Conservation (phyloP, 2,329 filamentous ascomycete species). For the Clonostachys rhizophaga region DNA sequence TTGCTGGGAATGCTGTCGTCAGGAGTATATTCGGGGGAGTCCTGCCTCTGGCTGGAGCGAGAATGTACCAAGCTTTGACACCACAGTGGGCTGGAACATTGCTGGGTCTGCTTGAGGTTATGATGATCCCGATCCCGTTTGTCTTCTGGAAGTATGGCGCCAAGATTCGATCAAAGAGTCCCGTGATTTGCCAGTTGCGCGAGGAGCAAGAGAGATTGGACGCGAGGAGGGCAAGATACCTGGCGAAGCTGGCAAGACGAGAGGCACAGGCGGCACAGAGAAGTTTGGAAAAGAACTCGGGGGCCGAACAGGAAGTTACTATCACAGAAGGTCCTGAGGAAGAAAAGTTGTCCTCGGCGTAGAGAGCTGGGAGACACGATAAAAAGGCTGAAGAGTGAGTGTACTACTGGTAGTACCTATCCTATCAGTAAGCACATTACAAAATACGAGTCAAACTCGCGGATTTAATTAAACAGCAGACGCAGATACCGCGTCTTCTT, state of each 20-base stretch:
- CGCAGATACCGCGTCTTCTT: no score
- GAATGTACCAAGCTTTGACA: slow-evolving; percentile 65
- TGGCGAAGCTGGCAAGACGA: slow-evolving; percentile 7
- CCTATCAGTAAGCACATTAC: no score
- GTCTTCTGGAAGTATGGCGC: slow-evolving; percentile 66
- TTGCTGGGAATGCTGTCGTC: slow-evolving; percentile 75
- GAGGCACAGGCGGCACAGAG: neutral
- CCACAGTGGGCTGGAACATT: slow-evolving; percentile 78
- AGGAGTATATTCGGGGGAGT: slow-evolving; percentile 72
- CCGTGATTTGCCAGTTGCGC: slow-evolving; percentile 33
- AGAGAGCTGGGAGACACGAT: no score
- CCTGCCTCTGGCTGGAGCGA: slow-evolving; percentile 68
- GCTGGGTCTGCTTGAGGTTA: slow-evolving; percentile 67
- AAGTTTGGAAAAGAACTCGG: neutral
- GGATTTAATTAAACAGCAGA: no score
- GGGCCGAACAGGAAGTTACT: neutral
- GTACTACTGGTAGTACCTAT: no score
- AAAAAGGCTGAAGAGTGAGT: no score
- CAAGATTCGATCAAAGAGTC: slow-evolving; percentile 45
- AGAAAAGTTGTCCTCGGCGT: neutral
- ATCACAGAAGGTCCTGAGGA: neutral
- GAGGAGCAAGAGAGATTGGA: slow-evolving; percentile 26
- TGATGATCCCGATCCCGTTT: slow-evolving; percentile 74
- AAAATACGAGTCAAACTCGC: no score
- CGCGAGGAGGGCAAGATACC: slow-evolving; percentile 11